Percentiles rank a stretch among this genome's conserved stretches.
phyloP scores from a whole-genome alignment of 306 rosid genomes.

The Lagenaria siceraria region DNA sequence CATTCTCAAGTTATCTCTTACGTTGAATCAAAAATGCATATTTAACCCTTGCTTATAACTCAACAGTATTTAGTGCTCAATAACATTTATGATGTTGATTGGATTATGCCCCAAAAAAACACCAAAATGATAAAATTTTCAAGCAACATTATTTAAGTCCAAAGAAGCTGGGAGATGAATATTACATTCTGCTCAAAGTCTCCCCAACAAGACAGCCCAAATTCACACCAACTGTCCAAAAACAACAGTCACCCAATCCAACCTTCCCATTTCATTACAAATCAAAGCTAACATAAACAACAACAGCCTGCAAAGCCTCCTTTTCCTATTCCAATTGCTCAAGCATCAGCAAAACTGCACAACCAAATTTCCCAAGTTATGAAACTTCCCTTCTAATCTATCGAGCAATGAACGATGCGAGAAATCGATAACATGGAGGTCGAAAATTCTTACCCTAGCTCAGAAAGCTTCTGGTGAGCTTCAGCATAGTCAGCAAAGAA shows the following conservation, averaged over 20 bases:
- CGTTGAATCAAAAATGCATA: too few relatives aligned
- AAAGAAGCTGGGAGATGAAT: neutral
- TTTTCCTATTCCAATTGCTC: constrained; percentile 11
- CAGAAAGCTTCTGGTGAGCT: constrained; percentile 79
- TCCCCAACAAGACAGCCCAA: neutral
- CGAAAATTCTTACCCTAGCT: constrained; percentile 57
- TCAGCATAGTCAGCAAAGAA: constrained; percentile 65
- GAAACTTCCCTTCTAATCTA: neutral
- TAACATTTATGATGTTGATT: too few relatives aligned
- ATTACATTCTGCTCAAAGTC: neutral
- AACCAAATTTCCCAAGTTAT: neutral
- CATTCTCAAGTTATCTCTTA: too few relatives aligned
- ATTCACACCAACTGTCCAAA: neutral
- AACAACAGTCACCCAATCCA: neutral
- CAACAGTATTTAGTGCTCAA: too few relatives aligned
- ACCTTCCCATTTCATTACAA: neutral
- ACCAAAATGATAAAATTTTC: neutral
- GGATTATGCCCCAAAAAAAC: neutral
- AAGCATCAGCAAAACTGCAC: constrained; percentile 46
- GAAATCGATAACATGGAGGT: neutral
- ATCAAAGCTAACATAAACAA: neutral
- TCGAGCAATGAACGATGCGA: neutral
- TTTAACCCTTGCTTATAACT: too few relatives aligned
- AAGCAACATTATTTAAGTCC: neutral
- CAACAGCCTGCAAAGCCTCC: constrained; percentile 10